Conservation (phyloP, 495 filamentous ascomycete species). For the Oleoguttula mirabilis region DNA sequence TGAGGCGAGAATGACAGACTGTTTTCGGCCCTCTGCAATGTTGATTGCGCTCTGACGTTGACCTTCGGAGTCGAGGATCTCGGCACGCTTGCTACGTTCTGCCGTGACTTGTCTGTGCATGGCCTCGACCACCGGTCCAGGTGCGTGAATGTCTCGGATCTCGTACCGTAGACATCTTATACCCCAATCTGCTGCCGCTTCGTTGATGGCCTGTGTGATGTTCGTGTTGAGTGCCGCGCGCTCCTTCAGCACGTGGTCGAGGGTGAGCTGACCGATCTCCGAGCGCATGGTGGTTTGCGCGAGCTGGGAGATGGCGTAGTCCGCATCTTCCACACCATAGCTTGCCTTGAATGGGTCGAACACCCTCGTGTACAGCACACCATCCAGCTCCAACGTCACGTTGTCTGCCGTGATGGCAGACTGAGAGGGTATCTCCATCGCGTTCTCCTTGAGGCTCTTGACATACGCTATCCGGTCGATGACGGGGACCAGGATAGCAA, state of each 20-base stretch:
- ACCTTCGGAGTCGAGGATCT: slow-evolving; percentile 92
- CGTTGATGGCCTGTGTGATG: slow-evolving; percentile 96
- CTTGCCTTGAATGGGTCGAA: slow-evolving; percentile 97
- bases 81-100: slow-evolving; percentile 89
- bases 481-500: slow-evolving; percentile 82
- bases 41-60: slow-evolving; percentile 96
- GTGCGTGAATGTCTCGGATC: slow-evolving; percentile 95
- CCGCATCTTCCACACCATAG: slow-evolving; percentile 96
- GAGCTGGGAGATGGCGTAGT: slow-evolving; percentile 95
- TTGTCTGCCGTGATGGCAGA: slow-evolving; percentile 97
- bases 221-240: slow-evolving; percentile 90
- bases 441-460: slow-evolving; percentile 89
- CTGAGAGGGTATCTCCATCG: slow-evolving; percentile 91
- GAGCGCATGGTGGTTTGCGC: slow-evolving; percentile 98
- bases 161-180: slow-evolving; percentile 94
- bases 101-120: slow-evolving; percentile 98
- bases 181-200: slow-evolving; percentile 92
- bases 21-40: slow-evolving; percentile 93
- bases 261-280: slow-evolving; percentile 89
- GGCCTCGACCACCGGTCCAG: slow-evolving; percentile 78
- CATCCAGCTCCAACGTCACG: slow-evolving; percentile 91
- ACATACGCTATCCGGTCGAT: slow-evolving; percentile 96
- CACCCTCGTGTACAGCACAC: slow-evolving; percentile 85
- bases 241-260: slow-evolving; percentile 96
- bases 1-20: slow-evolving; percentile 86